Conservation (phyloP, 2,329 filamentous ascomycete genomes). For the Penicillium polonicum region DNA sequence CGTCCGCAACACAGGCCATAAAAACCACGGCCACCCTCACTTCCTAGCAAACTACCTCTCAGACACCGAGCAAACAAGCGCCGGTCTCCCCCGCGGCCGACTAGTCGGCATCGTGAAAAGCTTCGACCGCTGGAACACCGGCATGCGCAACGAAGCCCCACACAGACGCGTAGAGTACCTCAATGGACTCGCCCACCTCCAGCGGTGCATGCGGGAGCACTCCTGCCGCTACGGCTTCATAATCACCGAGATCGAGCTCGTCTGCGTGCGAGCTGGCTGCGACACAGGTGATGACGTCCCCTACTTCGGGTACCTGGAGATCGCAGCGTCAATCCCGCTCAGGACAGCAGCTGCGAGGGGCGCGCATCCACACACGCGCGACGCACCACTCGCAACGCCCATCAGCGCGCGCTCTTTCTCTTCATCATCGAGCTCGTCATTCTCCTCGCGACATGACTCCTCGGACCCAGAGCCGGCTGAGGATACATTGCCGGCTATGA, state of each 20-base stretch:
- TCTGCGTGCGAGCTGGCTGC: slow-evolving; percentile 78
- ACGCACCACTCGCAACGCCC: slow-evolving; percentile 30
- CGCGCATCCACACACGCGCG: slow-evolving; percentile 7
- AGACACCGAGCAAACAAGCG: slow-evolving; percentile 49
- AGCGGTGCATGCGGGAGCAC: slow-evolving; percentile 91
- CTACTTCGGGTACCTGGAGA: slow-evolving; percentile 85
- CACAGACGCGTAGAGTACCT: slow-evolving; percentile 87
- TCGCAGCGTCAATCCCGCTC: slow-evolving; percentile 59
- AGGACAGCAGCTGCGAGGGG: slow-evolving; percentile 42
- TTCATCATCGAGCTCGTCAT: slow-evolving; percentile 19
- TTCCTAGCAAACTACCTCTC: slow-evolving; percentile 56
- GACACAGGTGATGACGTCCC: slow-evolving; percentile 62
- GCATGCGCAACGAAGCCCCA: slow-evolving; percentile 82
- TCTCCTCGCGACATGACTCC: slow-evolving; percentile 22
- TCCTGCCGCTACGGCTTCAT: slow-evolving; percentile 93
- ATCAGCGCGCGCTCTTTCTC: slow-evolving; percentile 32
- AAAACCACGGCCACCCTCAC: slow-evolving; percentile 48
- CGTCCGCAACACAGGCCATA: slow-evolving; percentile 35
- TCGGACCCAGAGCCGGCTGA: slow-evolving; percentile 6
- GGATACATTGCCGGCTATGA: slow-evolving; percentile 43
- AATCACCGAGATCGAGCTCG: slow-evolving; percentile 91
- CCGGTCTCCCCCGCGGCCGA: slow-evolving; percentile 57
- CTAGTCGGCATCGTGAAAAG: slow-evolving; percentile 84
- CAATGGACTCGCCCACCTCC: slow-evolving; percentile 78
- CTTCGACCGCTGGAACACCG: slow-evolving; percentile 93